Percentiles rank a stretch among this genome's conserved stretches.
Conservation (phyloP, 1,284 basidiomycete genomes). For the Crepidotus sp. region DNA sequence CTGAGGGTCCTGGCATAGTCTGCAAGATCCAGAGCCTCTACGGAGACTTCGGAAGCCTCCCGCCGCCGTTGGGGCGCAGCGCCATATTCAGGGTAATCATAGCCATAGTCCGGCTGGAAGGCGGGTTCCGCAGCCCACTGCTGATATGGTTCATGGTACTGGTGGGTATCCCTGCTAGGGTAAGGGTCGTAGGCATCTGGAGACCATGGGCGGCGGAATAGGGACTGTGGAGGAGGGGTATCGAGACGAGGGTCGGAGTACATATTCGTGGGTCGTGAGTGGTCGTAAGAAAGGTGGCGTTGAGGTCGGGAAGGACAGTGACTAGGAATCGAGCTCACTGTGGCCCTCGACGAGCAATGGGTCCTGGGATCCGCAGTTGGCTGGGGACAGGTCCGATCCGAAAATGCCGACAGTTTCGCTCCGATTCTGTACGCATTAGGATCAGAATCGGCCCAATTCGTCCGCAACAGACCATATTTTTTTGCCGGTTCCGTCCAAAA, state of each 20-base stretch:
- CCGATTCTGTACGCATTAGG: no score
- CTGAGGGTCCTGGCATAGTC: conserved; percentile 51
- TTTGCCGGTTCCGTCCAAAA: no score
- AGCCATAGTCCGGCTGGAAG: conserved; percentile 18
- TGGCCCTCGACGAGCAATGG: conserved; percentile 5
- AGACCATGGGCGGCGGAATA: conserved; percentile 52
- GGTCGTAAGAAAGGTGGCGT: conserved; percentile 1
- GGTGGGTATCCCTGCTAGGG: conserved; percentile 4
- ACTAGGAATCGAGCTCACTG: conserved; percentile 4
- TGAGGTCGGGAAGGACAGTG: background rate
- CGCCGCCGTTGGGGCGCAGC: conserved; percentile 28
- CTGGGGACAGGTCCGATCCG: no score
- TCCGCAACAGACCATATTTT: no score
- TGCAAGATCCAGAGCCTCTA: conserved; percentile 62
- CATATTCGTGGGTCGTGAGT: conserved; percentile 15
- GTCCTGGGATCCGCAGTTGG: background rate
- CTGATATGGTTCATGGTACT: conserved; percentile 5
- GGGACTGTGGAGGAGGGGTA: conserved; percentile 43
- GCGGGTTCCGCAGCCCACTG: conserved; percentile 5
- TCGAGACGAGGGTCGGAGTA: conserved; percentile 36
- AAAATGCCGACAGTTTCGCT: no score
- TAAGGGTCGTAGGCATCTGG: conserved; percentile 50
- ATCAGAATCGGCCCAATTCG: no score
- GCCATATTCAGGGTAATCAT: conserved; percentile 18
- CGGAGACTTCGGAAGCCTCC: conserved; percentile 53